Conservation (phyloP, 441 rosid genomes). For the Bocquillonia castaneifolia region DNA sequence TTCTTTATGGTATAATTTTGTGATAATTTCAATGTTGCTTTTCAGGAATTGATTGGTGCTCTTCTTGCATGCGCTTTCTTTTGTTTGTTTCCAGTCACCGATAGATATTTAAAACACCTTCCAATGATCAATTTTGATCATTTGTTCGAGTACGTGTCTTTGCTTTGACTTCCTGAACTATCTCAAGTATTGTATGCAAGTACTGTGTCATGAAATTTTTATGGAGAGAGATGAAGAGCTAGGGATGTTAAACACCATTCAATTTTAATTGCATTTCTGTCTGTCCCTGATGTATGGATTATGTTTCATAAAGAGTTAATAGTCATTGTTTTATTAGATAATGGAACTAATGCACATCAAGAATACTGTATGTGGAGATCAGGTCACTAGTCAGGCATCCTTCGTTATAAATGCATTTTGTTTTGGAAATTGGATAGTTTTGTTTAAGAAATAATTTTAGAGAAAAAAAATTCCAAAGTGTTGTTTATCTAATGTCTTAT, state of each 20-base stretch:
- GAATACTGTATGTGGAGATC: too few relatives aligned
- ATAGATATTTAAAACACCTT: constrained; percentile 57
- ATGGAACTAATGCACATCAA: too few relatives aligned
- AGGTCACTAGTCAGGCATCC: too few relatives aligned
- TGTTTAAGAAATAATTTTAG: too few relatives aligned
- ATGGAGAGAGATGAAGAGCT: not conserved
- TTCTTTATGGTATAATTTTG: not conserved
- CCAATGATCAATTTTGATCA: constrained; percentile 75
- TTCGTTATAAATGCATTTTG: too few relatives aligned
- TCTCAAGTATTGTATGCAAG: not conserved
- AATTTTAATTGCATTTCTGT: not conserved
- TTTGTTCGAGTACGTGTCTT: constrained; percentile 71
- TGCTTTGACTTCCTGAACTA: constrained; percentile 19
- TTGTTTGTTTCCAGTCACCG: constrained; percentile 67
- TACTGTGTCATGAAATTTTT: not conserved
- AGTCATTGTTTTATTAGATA: not conserved
- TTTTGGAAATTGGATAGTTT: too few relatives aligned
- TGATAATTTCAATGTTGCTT: constrained; percentile 22
- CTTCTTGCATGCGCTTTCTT: constrained; percentile 85
- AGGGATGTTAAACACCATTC: not conserved
- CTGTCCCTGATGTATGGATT: not conserved
- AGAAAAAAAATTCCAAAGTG: too few relatives aligned
- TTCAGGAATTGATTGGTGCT: constrained; percentile 80
- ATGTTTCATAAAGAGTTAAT: not conserved
- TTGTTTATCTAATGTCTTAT: too few relatives aligned